Conservation (phyloP, 1,284 basidiomycete species). For the Moesziomyces antarcticus region DNA sequence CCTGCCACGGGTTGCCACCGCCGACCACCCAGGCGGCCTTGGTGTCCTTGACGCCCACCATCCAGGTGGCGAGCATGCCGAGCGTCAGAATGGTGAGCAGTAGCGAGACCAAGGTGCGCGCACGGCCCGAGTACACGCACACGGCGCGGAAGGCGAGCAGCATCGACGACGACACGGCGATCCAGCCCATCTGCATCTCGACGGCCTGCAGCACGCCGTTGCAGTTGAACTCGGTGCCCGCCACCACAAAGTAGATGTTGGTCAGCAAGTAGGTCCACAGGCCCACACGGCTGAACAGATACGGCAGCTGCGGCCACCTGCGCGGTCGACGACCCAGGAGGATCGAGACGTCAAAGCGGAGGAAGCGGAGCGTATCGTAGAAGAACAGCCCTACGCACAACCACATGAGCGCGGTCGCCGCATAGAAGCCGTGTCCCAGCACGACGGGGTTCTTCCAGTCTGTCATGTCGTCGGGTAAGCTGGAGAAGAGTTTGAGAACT, state of each 20-base stretch:
- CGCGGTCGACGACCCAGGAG: constrained; percentile 23
- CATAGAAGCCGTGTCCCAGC: constrained; percentile 24
- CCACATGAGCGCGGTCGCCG: constrained; percentile 30
- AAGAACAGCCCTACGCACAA: constrained; percentile 35
- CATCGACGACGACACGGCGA: constrained; percentile 29
- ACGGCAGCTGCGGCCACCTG: constrained; percentile 39
- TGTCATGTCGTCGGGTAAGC: constrained; percentile 15
- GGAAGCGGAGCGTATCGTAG: constrained; percentile 27
- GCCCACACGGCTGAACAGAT: constrained; percentile 37
- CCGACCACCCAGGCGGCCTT: constrained; percentile 27
- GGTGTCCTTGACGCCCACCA: constrained; percentile 45
- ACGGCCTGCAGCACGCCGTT: constrained; percentile 23
- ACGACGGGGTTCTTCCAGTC: constrained; percentile 27
- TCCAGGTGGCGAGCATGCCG: constrained; percentile 49
- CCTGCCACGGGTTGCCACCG: constrained; percentile 39
- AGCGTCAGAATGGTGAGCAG: constrained; percentile 34
- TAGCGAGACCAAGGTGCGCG: constrained; percentile 21
- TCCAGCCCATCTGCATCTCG: constrained; percentile 49
- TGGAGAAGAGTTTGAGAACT: not conserved
- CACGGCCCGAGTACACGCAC: constrained; percentile 39
- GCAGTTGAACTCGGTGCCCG: constrained; percentile 36
- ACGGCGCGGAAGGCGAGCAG: constrained; percentile 44
- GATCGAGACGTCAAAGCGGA: constrained; percentile 31
- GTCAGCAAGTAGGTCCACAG: constrained; percentile 30
- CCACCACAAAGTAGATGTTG: constrained; percentile 15